These are phyloP conservation scores for Cladosporium sp. DNA, from an alignment of 2,329 filamentous ascomycete species.

Conservation along the genomic window DNA sequence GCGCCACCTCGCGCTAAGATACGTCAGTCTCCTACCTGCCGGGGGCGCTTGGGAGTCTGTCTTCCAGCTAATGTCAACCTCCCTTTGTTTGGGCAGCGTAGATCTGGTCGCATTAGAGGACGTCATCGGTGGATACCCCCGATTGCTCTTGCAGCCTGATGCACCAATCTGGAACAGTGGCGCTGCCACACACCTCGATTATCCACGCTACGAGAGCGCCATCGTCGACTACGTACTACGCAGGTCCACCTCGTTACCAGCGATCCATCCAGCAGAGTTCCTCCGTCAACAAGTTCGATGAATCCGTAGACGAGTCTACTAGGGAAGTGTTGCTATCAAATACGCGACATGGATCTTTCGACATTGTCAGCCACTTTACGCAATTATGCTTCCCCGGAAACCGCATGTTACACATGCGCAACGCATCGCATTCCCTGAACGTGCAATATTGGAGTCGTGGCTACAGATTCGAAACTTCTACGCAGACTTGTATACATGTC, in stretches of 20 bases:
- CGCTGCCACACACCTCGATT: not conserved
- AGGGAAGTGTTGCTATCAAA: not conserved
- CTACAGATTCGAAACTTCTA: not conserved
- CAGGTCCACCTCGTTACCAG: not conserved
- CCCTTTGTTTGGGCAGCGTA: not conserved
- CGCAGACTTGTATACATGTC: conserved; percentile 2
- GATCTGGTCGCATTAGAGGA: not conserved
- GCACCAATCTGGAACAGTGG: not conserved
- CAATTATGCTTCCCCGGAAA: conserved; percentile 6
- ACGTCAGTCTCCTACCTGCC: not conserved
- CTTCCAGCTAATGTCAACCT: not conserved
- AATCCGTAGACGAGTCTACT: not conserved
- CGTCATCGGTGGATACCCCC: not conserved
- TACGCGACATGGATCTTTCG: not conserved
- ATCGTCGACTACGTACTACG: not conserved
- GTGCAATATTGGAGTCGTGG: not conserved
- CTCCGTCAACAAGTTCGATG: not conserved
- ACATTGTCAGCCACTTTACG: not conserved
- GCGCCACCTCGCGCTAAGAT: not conserved
- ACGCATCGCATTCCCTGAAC: conserved; percentile 4
- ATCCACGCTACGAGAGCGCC: not conserved
- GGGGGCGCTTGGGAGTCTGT: not conserved
- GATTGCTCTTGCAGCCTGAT: not conserved
- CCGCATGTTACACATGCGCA: not conserved
- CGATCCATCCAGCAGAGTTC: not conserved